These are phyloP conservation scores for Eutrema heterophyllum DNA, from an alignment of 345 rosid species.

Conservation along the genomic window DNA sequence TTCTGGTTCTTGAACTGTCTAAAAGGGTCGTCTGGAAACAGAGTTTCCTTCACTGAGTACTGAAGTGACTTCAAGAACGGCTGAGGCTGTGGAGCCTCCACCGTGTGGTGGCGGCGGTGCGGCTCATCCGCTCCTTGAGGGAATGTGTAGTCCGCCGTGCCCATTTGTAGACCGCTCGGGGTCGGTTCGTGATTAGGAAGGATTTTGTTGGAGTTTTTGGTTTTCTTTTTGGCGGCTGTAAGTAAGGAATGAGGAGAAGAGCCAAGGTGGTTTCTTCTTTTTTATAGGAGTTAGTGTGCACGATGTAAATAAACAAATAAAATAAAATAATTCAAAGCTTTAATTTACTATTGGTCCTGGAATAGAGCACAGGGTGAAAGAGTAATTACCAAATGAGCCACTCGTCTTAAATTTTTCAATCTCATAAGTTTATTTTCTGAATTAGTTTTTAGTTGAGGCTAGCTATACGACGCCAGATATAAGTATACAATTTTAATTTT, in stretches of 20 bases:
- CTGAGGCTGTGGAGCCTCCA: slow-evolving; percentile 65
- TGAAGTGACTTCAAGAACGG: slow-evolving; percentile 65
- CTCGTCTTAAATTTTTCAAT: background rate
- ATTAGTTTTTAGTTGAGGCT: background rate
- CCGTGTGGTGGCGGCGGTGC: slow-evolving; percentile 42
- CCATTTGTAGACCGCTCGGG: slow-evolving; percentile 26
- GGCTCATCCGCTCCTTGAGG: slow-evolving; percentile 30
- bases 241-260: slow-evolving; percentile 26
- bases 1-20: slow-evolving; percentile 74
- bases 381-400: background rate
- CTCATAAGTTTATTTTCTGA: background rate
- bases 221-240: background rate
- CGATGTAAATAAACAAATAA: background rate
- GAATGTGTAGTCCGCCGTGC: slow-evolving; percentile 28
- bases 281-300: slow-evolving; percentile 25
- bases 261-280: slow-evolving; percentile 11
- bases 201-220: background rate
- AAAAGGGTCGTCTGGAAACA: slow-evolving; percentile 92
- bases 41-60: slow-evolving; percentile 65
- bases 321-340: background rate
- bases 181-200: background rate
- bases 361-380: background rate
- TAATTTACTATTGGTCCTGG: background rate
- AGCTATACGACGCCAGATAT: no score
- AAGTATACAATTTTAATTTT: background rate